Evolutionary conservation across 179 eudicot genomes (phyloP).

Genomic region (Heliamphora pulchella): DNA sequence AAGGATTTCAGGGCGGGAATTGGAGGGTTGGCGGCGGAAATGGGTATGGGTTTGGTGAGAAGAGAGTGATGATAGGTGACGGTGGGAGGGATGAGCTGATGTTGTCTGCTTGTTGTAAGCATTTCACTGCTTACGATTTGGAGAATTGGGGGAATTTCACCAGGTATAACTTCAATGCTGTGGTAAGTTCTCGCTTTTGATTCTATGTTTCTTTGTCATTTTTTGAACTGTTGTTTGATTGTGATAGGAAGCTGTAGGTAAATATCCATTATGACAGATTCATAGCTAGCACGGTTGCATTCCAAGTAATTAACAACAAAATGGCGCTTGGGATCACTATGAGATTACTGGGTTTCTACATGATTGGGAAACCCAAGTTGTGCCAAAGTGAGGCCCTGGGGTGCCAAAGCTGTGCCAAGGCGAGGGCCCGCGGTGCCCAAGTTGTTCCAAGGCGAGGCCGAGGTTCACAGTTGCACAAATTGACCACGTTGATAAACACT

Average conservation of each 20-base stretch:
- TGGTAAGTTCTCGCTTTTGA: conserved; percentile 33
- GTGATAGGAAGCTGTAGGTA: neutral
- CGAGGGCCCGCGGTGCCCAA: no score
- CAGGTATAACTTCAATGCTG: conserved; percentile 82
- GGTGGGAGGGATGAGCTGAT: conserved; percentile 40
- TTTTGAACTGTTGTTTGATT: neutral
- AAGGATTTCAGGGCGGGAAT: conserved; percentile 51
- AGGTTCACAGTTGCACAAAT: no score
- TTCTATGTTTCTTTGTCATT: neutral
- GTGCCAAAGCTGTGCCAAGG: no score
- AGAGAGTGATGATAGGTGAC: conserved; percentile 32
- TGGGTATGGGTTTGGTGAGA: conserved; percentile 15
- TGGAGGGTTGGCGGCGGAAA: conserved; percentile 1
- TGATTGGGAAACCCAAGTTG: neutral
- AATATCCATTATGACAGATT: neutral
- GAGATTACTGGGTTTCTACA: neutral
- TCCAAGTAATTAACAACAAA: neutral
- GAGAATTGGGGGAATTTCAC: conserved; percentile 61
- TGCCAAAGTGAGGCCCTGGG: neutral
- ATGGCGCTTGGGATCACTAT: neutral
- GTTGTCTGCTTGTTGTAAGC: conserved; percentile 97
- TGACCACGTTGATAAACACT: no score
- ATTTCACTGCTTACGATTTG: conserved; percentile 87
- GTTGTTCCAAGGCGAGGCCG: no score
- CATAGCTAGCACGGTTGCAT: neutral